Evolutionary conservation across 768 basidiomycete genomes (phyloP).

Genomic region (Sporobolomyces phaffii): DNA sequence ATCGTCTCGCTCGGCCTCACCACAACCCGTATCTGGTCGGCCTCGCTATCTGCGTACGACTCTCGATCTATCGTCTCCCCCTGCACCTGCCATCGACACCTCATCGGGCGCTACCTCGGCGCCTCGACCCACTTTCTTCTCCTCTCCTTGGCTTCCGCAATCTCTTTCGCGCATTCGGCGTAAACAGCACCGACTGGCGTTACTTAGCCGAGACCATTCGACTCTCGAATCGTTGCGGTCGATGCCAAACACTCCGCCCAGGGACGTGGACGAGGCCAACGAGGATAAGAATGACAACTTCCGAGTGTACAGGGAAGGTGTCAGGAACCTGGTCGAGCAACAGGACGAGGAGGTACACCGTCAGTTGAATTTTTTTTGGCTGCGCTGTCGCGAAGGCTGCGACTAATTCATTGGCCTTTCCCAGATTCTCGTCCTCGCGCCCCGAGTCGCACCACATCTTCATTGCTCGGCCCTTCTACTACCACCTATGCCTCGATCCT

Average conservation of each 20-base stretch:
- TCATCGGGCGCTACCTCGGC: no score
- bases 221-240: neutral
- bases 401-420: neutral
- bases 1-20: no score
- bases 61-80: neutral
- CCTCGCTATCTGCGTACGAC: no score
- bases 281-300: neutral
- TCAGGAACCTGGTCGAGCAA: neutral
- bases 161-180: neutral
- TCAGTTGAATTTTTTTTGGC: neutral
- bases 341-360: conserved; percentile 3
- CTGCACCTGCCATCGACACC: neutral
- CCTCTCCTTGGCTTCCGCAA: neutral
- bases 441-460: neutral
- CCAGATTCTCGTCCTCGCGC: neutral
- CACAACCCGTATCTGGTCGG: no score
- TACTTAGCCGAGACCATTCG: neutral
- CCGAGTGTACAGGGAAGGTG: neutral
- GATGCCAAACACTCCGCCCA: neutral
- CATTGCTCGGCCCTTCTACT: neutral
- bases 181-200: conserved; percentile 10
- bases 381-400: neutral
- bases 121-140: neutral
- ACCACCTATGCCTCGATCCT: neutral
- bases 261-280: neutral